These are phyloP conservation scores for Zelonia costaricensis DNA, from an alignment of 208 protist species.

Conservation along the genomic window DNA sequence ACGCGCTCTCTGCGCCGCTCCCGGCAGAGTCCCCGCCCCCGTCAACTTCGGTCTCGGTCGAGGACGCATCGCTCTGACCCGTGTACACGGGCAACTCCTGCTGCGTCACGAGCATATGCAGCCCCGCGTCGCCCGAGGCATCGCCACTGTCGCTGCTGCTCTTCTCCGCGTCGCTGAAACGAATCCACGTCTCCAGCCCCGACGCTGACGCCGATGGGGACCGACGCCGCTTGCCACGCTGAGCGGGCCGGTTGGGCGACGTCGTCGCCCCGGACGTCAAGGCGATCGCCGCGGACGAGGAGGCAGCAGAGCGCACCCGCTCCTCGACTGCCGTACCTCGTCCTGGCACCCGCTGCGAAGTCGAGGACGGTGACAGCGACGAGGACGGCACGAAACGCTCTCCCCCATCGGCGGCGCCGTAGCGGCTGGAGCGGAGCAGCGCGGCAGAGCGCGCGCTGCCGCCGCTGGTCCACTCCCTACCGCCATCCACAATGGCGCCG, in stretches of 20 bases:
- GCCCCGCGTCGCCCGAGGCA: conserved; percentile 1
- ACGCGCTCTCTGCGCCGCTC: neutral
- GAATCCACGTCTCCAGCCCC: conserved; percentile 18
- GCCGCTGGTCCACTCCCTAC: no score
- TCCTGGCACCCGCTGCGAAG: no score
- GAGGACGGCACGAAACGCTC: no score
- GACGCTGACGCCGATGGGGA: conserved; percentile 15
- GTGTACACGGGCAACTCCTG: conserved; percentile 51
- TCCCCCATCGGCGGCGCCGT: no score
- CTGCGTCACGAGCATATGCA: conserved; percentile 66
- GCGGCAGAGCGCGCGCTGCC: no score
- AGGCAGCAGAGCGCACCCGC: no score
- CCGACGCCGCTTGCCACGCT: neutral
- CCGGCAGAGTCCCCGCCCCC: neutral
- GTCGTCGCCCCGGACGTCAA: neutral
- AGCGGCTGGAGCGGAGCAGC: no score
- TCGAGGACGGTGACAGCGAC: neutral
- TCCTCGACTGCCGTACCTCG: no score
- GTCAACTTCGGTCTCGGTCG: neutral
- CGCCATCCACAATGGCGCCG: no score
- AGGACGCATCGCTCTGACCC: neutral
- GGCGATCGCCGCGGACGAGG: neutral
- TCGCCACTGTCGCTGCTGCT: neutral
- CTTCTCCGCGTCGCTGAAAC: conserved; percentile 15
- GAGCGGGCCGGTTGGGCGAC: neutral